Base-by-base conservation (phyloP, 1,139 yeast genomes). In the Yamadazyma diddensiae region DNA sequence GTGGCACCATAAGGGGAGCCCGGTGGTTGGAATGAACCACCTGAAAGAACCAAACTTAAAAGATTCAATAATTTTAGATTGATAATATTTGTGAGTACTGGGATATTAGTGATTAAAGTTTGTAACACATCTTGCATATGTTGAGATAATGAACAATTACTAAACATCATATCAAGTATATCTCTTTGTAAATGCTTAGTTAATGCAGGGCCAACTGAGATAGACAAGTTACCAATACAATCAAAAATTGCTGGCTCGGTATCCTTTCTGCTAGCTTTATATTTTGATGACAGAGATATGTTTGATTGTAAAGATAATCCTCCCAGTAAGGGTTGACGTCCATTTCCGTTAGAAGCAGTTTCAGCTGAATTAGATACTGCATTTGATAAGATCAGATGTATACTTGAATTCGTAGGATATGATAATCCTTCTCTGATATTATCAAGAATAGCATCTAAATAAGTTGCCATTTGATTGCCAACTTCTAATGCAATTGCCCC, bases 121-220 rank as follows among this genome's bases (percentile, higher is more conserved):
- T 75, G 74, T 22, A 90, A 55, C 9, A 94, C 86, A 37, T 79
- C 77, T 50, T 86, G 80, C 77, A 90, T 77, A 42, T 84, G 81
- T 39, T 76, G 82, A 14, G 92, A 83, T 31, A 92, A 69, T 0
- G 95, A 86, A 43, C 96, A 87, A 34, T 83, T 67, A 29, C 68
- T 75, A 48, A 92, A 73, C 62, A 90, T 74, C 65, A 84, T 70
- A 44, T 83, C 94, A 37, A 92, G 62, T 15, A 90, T 74, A 48
- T 87, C 95, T 42, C 82, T 72, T 43, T 88, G 92, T 40, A 92
- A 65, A 52, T 87, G 92, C 52, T 90, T 90, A 0, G 97, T 84
- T 34, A 92, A 66, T 1, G 96, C 95, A n/a, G 96, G 95, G 0
- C 97, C 97, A 9, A 90, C 88, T 0, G 97, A 94, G 15, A 75